Evolutionary conservation across 2,329 filamentous ascomycete genomes (phyloP), one percentile per base, ranked within the genome.

Genomic region (Colletotrichum tanaceti): DNA sequence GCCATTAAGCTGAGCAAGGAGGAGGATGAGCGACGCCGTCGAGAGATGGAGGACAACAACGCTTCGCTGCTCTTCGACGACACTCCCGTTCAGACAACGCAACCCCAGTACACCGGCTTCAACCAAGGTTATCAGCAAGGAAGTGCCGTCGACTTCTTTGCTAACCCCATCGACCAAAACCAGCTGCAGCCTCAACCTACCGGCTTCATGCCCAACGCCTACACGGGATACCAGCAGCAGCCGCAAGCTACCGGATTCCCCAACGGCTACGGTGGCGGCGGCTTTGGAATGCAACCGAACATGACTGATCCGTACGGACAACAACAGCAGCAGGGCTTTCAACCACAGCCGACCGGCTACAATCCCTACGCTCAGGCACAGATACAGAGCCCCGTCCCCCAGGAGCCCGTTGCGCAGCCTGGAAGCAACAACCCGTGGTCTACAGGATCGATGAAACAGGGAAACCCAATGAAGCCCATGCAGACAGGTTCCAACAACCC

Each of bases 111-210:
- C 47, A 98, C 94, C 16, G 95, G 94, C 43, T 94, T 93, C 83
- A 98, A 98, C 80, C 94, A 97, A 81, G 95, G 95, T 54, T 99
- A 99, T 76, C 94, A 98, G 82, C 96, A 99, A 81, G 95, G 97
- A 77, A 92, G 92, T 65, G 93, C 93, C 14, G 96, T 99, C 20
- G 96, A 99, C 80, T 98, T 97, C 89, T 96, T 97, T 74, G 96
- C 95, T 68, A 99, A 99, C 79, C 93, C 94, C 14, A 91, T 98
- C 75, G 93, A 95, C 67, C 90, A 89, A 75, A 89, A 82, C 74
- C 91, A 93, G 77, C 86, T 91, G 73, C 90, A 94, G 78, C 86
- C 88, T 52, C 94, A 97, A 78, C 91, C 89, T 3, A 97, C 93
- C 1, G 93, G 93, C n/a, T 92, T 83, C 73, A 82, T 88, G 78